These are phyloP conservation scores for Eimeria acervulina DNA, from an alignment of 169 alveolate genomes.

Conservation along the genomic window DNA sequence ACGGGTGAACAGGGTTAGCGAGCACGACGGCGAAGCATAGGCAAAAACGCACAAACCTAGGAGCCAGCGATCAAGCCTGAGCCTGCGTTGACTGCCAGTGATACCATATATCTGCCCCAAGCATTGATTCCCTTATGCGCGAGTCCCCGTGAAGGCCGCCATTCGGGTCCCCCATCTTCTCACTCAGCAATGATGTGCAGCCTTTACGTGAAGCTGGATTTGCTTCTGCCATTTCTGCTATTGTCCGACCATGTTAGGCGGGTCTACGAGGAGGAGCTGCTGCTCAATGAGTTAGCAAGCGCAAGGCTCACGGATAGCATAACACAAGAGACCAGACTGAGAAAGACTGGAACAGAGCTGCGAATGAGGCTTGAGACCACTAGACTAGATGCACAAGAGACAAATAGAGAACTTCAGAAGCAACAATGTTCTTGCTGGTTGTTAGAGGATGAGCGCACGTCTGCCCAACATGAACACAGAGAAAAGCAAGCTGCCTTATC, in stretches of 20 bases:
- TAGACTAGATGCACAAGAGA: neutral
- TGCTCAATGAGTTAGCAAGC: slow-evolving; percentile 52
- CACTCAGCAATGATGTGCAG: neutral
- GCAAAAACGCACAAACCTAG: neutral
- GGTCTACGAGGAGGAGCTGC: slow-evolving; percentile 70
- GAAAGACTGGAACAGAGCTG: slow-evolving; percentile 7
- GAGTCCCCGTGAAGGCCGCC: neutral
- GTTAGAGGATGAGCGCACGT: slow-evolving; percentile 53
- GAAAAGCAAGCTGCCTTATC: slow-evolving; percentile 29
- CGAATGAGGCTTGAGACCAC: slow-evolving; percentile 27
- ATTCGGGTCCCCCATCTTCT: neutral
- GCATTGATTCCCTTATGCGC: neutral
- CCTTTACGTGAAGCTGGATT: neutral
- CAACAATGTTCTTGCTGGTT: slow-evolving; percentile 70
- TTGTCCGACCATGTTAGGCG: neutral
- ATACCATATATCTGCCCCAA: neutral
- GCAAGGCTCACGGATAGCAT: slow-evolving; percentile 58
- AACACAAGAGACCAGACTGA: slow-evolving; percentile 34
- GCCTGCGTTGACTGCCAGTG: neutral
- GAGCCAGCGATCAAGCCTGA: neutral
- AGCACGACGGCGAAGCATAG: neutral
- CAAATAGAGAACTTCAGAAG: slow-evolving; percentile 35
- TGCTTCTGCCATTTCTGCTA: neutral
- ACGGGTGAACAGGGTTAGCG: neutral
- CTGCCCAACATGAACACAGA: slow-evolving; percentile 56